phyloP scores from a whole-genome alignment of 2,329 filamentous ascomycete genomes.

The Ophiostoma perfectum region DNA sequence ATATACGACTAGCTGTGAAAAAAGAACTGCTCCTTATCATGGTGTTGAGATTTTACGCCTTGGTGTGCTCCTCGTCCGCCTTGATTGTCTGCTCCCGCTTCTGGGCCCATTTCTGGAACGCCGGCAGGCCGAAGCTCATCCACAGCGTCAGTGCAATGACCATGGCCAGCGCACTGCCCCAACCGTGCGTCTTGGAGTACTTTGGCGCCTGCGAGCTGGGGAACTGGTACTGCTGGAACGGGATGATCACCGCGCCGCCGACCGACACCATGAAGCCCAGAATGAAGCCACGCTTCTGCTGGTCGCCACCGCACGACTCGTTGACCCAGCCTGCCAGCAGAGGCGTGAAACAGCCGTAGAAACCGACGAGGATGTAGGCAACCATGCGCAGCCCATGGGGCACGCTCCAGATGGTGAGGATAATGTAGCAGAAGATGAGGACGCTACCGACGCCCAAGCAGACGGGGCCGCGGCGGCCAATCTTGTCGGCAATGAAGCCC shows the following conservation, averaged over 20 bases:
- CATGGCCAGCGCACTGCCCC: slow-evolving; percentile 33
- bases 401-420: slow-evolving; percentile 38
- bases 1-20: neutral
- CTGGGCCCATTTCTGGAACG: neutral
- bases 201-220: slow-evolving; percentile 36
- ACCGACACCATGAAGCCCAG: slow-evolving; percentile 38
- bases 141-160: slow-evolving; percentile 35
- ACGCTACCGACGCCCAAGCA: slow-evolving; percentile 36
- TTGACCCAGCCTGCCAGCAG: slow-evolving; percentile 40
- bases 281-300: slow-evolving; percentile 40
- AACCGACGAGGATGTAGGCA: slow-evolving; percentile 38
- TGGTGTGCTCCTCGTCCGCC: neutral
- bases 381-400: slow-evolving; percentile 37
- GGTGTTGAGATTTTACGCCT: neutral
- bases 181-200: slow-evolving; percentile 36
- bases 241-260: slow-evolving; percentile 36
- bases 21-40: neutral
- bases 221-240: slow-evolving; percentile 38
- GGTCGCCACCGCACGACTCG: slow-evolving; percentile 38
- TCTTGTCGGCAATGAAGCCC: slow-evolving; percentile 32
- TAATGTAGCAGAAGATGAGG: slow-evolving; percentile 35
- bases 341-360: slow-evolving; percentile 40
- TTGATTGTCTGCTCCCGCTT: neutral
- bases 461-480: slow-evolving; percentile 35
- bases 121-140: slow-evolving; percentile 28